Conservation (phyloP, 1,139 yeast genomes). For the Ogataea hybrid region DNA sequence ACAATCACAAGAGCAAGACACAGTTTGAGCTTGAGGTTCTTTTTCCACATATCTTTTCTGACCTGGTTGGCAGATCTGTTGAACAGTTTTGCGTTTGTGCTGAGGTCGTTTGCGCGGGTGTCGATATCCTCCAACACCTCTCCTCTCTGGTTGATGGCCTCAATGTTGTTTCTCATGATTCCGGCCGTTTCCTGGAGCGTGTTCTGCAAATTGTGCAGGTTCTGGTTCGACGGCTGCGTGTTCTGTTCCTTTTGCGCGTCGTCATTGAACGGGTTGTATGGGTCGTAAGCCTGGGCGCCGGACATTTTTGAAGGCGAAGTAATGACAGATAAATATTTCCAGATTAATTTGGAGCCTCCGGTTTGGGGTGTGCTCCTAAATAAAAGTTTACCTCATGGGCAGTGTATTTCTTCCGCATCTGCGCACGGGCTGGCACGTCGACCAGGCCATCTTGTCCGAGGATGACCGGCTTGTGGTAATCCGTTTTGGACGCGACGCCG, state of each 20-base stretch:
- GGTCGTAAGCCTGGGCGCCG: conserved; percentile 34
- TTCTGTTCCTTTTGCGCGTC: conserved; percentile 28
- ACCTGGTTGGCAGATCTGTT: conserved; percentile 97
- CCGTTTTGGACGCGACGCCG: conserved; percentile 80
- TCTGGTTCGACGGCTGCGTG: conserved; percentile 19
- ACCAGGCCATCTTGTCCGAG: conserved; percentile 86
- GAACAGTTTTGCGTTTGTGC: conserved; percentile 92
- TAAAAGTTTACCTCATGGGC: conserved; percentile 50
- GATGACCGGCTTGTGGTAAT: conserved; percentile 85
- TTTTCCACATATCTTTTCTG: conserved; percentile 99
- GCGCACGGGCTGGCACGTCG: conserved; percentile 96
- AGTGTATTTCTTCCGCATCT: conserved; percentile 86
- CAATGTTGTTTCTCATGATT: conserved; percentile 96
- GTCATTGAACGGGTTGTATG: conserved; percentile 33
- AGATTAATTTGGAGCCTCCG: not conserved
- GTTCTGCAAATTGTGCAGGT: conserved; percentile 30
- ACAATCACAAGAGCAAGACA: conserved; percentile 82
- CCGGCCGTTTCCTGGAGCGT: conserved; percentile 76
- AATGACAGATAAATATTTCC: conserved; percentile 4
- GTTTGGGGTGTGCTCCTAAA: conserved; percentile 1
- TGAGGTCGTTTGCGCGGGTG: conserved; percentile 91
- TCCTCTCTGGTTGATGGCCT: conserved; percentile 92
- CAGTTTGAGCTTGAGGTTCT: conserved; percentile 94
- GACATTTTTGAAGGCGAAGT: conserved; percentile 25
- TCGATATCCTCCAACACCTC: conserved; percentile 92